A percentile compares a stretch with the other conserved stretches of the same genome.
Evolutionary conservation across 768 basidiomycete genomes (phyloP).

Genomic region (Royoungia palumana): DNA sequence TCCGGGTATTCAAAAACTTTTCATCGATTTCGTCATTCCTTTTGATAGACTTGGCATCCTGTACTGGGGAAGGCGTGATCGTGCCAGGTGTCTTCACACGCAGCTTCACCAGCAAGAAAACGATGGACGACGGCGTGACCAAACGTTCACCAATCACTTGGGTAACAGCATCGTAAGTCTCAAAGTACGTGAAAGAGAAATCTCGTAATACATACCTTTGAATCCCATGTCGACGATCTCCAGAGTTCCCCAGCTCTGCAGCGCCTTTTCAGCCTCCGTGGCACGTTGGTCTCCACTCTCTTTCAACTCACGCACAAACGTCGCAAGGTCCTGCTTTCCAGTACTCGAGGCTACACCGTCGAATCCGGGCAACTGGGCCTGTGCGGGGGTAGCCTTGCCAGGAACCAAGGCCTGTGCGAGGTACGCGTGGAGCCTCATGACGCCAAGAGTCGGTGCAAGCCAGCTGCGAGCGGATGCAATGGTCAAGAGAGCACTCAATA

Average conservation of each 20-base stretch:
- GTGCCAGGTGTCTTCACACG: constrained; percentile 59
- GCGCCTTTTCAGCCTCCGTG: constrained; percentile 45
- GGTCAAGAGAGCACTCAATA: constrained; percentile 78
- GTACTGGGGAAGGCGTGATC: constrained; percentile 28
- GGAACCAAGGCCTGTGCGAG: constrained; percentile 81
- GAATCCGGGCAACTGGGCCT: constrained; percentile 81
- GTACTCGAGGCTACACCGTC: constrained; percentile 36
- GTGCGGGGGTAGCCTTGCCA: constrained; percentile 39
- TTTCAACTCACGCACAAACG: constrained; percentile 17
- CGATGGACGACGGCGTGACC: constrained; percentile 85
- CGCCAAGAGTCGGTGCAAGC: constrained; percentile 72
- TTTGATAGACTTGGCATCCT: constrained; percentile 42
- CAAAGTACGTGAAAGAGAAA: background rate
- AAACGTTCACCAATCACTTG: constrained; percentile 87
- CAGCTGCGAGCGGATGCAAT: constrained; percentile 86
- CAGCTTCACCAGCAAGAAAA: constrained; percentile 81
- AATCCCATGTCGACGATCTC: constrained; percentile 82
- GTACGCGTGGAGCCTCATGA: constrained; percentile 81
- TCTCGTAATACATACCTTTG: constrained; percentile 55
- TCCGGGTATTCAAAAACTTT: constrained; percentile 61
- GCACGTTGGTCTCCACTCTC: constrained; percentile 17
- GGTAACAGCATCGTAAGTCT: constrained; percentile 6
- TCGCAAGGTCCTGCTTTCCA: constrained; percentile 16
- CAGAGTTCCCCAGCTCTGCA: constrained; percentile 67
- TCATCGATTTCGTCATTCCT: constrained; percentile 62